Conservation (phyloP, 768 basidiomycete species). For the Tricholoma sp. region DNA sequence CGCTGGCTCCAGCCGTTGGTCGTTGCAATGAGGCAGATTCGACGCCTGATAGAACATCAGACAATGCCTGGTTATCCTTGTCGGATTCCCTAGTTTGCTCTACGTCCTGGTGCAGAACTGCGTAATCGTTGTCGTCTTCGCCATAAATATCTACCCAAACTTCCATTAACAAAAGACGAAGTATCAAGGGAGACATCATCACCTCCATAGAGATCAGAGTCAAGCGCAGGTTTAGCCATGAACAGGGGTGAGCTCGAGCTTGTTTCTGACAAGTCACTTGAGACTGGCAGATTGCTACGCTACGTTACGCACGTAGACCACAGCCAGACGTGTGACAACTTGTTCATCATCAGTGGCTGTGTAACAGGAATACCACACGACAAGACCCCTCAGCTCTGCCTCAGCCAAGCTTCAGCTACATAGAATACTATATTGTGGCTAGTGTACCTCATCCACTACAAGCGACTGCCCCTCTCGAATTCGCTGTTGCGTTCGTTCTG, state of each 20-base stretch:
- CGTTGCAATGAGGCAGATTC: conserved; percentile 1
- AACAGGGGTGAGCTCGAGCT: background rate
- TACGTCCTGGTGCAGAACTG: conserved; percentile 14
- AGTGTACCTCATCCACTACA: conserved; percentile 45
- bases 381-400: too few species aligned
- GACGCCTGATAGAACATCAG: conserved; percentile 8
- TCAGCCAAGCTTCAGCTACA: background rate
- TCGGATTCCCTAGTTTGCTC: conserved; percentile 25
- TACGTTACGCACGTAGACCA: too few species aligned
- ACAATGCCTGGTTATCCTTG: conserved; percentile 16
- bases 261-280: too few species aligned
- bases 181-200: background rate
- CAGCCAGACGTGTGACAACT: background rate
- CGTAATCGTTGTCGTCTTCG: conserved; percentile 43
- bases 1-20: conserved; percentile 13
- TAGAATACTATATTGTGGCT: conserved; percentile 6
- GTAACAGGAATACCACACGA: too few species aligned
- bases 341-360: background rate
- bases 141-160: conserved; percentile 45
- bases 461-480: conserved; percentile 38
- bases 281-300: background rate
- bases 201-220: conserved; percentile 35
- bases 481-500: conserved; percentile 67
- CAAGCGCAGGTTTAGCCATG: conserved; percentile 19
- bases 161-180: background rate